phyloP scores from a whole-genome alignment of 345 rosid genomes.

The Linum trigynum region DNA sequence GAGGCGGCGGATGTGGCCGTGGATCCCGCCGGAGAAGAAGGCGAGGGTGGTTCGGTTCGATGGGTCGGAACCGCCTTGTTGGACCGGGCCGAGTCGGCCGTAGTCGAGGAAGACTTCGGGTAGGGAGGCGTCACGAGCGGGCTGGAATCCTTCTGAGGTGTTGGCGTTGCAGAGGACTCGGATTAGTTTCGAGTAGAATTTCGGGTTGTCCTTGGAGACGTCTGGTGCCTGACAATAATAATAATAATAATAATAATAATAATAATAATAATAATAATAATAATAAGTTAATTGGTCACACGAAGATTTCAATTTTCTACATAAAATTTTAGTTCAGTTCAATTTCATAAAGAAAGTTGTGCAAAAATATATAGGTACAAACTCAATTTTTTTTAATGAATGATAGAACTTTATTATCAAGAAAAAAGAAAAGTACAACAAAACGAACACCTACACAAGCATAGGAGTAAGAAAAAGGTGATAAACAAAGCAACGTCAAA shows the following conservation, averaged over 20 bases:
- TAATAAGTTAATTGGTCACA: too few species aligned
- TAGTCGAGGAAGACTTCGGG: constrained; percentile 25
- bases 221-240: constrained; percentile 26
- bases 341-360: too few species aligned
- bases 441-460: too few species aligned
- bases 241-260: neutral
- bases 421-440: too few species aligned
- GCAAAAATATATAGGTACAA: too few species aligned
- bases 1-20: constrained; percentile 25
- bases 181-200: constrained; percentile 28
- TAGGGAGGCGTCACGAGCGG: constrained; percentile 32
- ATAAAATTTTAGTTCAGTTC: too few species aligned
- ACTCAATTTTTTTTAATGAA: too few species aligned
- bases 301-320: too few species aligned
- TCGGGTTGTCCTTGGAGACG: constrained; percentile 24
- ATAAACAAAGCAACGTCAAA: too few species aligned
- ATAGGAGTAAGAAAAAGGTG: too few species aligned
- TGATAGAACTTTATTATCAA: too few species aligned
- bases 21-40: constrained; percentile 41
- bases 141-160: constrained; percentile 36
- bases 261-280: neutral
- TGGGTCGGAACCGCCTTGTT: neutral
- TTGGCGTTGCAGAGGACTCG: constrained; percentile 48
- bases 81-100: constrained; percentile 6
- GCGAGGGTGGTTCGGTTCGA: constrained; percentile 26